These are phyloP conservation scores for Colletotrichum magnum DNA, from an alignment of 2,329 filamentous ascomycete species.

Conservation along the genomic window DNA sequence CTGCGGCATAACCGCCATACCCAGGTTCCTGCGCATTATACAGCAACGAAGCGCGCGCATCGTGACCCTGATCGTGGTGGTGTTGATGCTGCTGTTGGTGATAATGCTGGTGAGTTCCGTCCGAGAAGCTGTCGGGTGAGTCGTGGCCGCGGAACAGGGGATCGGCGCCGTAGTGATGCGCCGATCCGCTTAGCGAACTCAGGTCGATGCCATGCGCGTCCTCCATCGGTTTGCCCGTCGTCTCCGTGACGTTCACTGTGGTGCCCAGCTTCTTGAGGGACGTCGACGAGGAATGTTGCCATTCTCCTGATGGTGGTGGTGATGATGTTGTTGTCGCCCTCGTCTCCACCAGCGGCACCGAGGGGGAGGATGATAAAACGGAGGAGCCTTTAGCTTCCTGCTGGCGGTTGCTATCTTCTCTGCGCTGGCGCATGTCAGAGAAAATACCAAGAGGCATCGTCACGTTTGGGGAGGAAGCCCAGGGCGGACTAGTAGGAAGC, in stretches of 20 bases:
- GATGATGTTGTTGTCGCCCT: neutral
- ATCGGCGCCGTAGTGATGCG: conserved; percentile 26
- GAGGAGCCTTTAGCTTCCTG: conserved; percentile 24
- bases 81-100: neutral
- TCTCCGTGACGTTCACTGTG: conserved; percentile 15
- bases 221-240: conserved; percentile 25
- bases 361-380: conserved; percentile 4
- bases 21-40: conserved; percentile 25
- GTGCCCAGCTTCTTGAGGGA: conserved; percentile 23
- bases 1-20: neutral
- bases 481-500: neutral
- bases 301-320: neutral
- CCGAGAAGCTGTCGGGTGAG: neutral
- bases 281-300: neutral
- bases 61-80: conserved; percentile 22
- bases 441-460: conserved; percentile 21
- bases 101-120: neutral
- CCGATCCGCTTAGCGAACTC: conserved; percentile 36
- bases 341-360: neutral
- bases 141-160: conserved; percentile 15
- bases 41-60: conserved; percentile 27
- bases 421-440: conserved; percentile 3
- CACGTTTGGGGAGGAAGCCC: conserved; percentile 4
- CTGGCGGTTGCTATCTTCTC: neutral
- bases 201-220: conserved; percentile 35